Percentiles rank a stretch among this genome's conserved stretches.
Conservation (phyloP, 2,329 filamentous ascomycete genomes). For the Aspergillus calidoustus region DNA sequence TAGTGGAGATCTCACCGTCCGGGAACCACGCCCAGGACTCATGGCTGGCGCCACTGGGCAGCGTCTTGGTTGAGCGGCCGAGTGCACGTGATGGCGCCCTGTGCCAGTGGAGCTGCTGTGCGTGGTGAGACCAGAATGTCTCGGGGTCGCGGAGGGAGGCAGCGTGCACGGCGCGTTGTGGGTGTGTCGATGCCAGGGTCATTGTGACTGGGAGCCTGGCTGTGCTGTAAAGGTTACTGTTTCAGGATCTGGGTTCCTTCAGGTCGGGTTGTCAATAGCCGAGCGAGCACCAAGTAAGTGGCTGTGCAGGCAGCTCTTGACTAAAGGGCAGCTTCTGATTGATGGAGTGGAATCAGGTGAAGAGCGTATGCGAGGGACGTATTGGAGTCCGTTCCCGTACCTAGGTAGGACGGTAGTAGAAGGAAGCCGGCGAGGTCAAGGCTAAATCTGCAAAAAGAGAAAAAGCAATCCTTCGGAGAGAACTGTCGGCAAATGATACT, state of each 20-base stretch:
- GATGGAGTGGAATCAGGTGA: neutral
- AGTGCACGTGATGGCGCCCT: constrained; percentile 70
- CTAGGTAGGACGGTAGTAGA: neutral
- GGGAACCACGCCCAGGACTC: constrained; percentile 89
- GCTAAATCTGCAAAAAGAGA: neutral
- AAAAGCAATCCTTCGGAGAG: neutral
- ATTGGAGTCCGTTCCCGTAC: neutral
- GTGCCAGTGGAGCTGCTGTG: constrained; percentile 79
- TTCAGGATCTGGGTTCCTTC: neutral
- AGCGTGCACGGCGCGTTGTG: constrained; percentile 56
- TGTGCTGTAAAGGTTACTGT: neutral
- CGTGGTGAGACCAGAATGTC: constrained; percentile 76
- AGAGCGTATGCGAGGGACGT: neutral
- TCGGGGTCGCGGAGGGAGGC: constrained; percentile 71
- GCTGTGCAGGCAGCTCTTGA: neutral
- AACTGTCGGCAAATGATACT: constrained; percentile 1
- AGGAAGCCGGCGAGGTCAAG: neutral
- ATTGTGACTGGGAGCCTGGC: neutral
- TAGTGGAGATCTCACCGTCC: constrained; percentile 85
- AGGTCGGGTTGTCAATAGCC: neutral
- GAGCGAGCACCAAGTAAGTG: neutral
- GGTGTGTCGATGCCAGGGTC: constrained; percentile 26
- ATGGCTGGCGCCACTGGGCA: constrained; percentile 65
- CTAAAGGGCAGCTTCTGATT: neutral
- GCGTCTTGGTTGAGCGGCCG: constrained; percentile 63